These are phyloP conservation scores for Pyrenopolyporus hunteri DNA, from an alignment of 495 filamentous ascomycete genomes.

Conservation along the genomic window DNA sequence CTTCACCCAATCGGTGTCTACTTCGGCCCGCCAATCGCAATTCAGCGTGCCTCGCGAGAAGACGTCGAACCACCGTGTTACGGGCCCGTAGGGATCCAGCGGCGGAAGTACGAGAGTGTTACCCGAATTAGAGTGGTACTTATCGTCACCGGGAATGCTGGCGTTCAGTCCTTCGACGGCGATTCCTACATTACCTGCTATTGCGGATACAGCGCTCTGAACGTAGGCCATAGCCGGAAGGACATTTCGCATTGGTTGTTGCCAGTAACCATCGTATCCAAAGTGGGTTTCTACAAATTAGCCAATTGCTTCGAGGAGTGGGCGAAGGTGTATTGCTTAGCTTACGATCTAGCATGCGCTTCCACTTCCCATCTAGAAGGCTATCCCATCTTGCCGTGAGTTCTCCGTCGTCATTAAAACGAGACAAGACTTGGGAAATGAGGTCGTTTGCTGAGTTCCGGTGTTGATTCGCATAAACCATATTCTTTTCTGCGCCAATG, in stretches of 20 bases:
- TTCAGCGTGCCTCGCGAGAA: conserved; percentile 65
- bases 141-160: conserved; percentile 69
- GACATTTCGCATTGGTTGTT: conserved; percentile 74
- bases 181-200: conserved; percentile 69
- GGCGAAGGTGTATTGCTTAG: not conserved
- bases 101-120: conserved; percentile 62
- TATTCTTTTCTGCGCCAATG: conserved; percentile 65
- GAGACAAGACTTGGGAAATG: conserved; percentile 62
- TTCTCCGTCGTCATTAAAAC: conserved; percentile 65
- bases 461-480: conserved; percentile 66
- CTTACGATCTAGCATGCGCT: conserved; percentile 70
- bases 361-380: conserved; percentile 73
- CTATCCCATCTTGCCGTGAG: conserved; percentile 68
- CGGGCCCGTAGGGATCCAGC: conserved; percentile 67
- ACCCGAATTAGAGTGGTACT: conserved; percentile 63
- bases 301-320: not conserved
- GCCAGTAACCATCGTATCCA: conserved; percentile 63
- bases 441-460: conserved; percentile 69
- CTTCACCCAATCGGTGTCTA: conserved; percentile 61
- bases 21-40: conserved; percentile 62
- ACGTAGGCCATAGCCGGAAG: conserved; percentile 66
- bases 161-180: conserved; percentile 69
- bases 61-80: conserved; percentile 68
- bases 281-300: conserved; percentile 55
- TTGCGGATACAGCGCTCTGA: conserved; percentile 59